phyloP scores from a whole-genome alignment of 768 basidiomycete species.

The Podaxis rugospora region DNA sequence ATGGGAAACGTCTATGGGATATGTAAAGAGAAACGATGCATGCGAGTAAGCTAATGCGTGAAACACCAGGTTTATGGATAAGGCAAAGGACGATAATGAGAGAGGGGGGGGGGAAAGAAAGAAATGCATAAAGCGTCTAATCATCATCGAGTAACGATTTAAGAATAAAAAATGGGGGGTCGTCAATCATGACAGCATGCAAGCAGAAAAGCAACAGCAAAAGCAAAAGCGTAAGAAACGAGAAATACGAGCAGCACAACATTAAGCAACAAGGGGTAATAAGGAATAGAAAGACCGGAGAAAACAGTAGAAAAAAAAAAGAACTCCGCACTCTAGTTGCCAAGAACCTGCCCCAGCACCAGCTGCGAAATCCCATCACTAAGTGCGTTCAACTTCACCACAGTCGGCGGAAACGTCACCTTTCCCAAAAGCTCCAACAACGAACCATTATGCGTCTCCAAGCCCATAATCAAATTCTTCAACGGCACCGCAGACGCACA shows the following conservation, averaged over 20 bases:
- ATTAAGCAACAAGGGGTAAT: neutral
- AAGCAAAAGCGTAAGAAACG: neutral
- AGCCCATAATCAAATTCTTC: constrained; percentile 15
- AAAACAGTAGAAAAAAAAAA: constrained; percentile 7
- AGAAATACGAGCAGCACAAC: neutral
- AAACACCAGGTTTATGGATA: neutral
- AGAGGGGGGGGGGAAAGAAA: neutral
- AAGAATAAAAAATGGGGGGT: constrained; percentile 3
- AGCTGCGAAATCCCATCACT: constrained; percentile 35
- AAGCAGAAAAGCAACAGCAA: neutral
- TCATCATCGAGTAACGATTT: constrained; percentile 1
- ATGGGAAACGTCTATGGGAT: neutral
- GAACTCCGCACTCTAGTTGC: constrained; percentile 9
- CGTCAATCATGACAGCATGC: constrained; percentile 4
- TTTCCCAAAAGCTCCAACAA: constrained; percentile 26
- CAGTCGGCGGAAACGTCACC: constrained; percentile 29
- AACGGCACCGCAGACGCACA: constrained; percentile 17
- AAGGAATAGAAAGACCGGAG: neutral
- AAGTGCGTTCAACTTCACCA: constrained; percentile 32
- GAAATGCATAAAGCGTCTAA: neutral
- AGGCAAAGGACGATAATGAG: neutral
- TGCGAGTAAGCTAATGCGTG: neutral
- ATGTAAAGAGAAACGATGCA: neutral
- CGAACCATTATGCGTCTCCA: constrained; percentile 18
- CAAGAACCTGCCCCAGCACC: constrained; percentile 29